These are phyloP conservation scores for Rhodotorula sp. DNA, from an alignment of 1,284 basidiomycete species.

Conservation along the genomic window DNA sequence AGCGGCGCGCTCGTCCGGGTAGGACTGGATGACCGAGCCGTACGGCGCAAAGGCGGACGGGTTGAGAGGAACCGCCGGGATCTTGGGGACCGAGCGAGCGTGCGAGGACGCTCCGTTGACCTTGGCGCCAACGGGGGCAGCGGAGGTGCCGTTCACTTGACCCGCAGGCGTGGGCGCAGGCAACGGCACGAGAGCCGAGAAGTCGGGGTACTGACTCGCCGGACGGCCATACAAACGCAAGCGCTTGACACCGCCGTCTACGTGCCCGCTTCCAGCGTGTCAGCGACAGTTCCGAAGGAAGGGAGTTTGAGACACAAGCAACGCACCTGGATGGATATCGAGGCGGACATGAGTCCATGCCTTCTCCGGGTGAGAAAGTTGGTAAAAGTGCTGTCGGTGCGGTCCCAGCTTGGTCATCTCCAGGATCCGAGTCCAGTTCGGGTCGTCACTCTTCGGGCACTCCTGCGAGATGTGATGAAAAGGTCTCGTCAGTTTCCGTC, in stretches of 20 bases:
- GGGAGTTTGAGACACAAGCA: neutral
- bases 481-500: too few species aligned
- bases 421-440: constrained; percentile 71
- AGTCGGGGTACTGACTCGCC: constrained; percentile 44
- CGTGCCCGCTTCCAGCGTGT: too few species aligned
- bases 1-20: constrained; percentile 62
- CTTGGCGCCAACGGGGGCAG: constrained; percentile 21
- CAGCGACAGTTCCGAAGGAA: neutral
- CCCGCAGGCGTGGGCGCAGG: constrained; percentile 38
- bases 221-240: constrained; percentile 76
- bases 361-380: constrained; percentile 58
- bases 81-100: constrained; percentile 44
- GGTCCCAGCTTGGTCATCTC: constrained; percentile 79
- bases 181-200: constrained; percentile 27
- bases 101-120: neutral
- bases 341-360: constrained; percentile 80
- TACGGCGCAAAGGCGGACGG: constrained; percentile 76
- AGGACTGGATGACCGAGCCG: constrained; percentile 83
- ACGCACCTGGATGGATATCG: constrained; percentile 73
- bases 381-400: constrained; percentile 85
- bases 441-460: constrained; percentile 48
- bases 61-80: constrained; percentile 75
- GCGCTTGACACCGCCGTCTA: constrained; percentile 91
- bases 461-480: constrained; percentile 3
- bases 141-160: constrained; percentile 25